Conservation (phyloP, 2,329 filamentous ascomycete genomes). For the Tolypocladium inflatum region DNA sequence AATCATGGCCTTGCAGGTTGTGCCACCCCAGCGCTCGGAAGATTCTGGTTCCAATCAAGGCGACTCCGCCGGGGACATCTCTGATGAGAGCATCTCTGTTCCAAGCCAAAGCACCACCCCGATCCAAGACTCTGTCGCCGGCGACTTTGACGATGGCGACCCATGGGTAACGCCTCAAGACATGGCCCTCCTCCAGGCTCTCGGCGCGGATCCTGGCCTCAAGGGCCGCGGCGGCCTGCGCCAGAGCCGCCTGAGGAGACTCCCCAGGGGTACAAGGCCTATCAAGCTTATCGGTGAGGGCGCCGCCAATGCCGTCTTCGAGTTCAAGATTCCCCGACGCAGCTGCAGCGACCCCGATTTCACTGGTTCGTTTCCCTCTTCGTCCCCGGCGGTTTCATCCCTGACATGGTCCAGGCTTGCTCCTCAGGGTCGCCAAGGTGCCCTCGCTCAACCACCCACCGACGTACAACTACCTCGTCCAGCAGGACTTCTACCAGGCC, state of each 20-base stretch:
- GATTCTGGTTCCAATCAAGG: conserved; percentile 11
- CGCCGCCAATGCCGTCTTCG: conserved; percentile 68
- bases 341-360: conserved; percentile 19
- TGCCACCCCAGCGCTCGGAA: conserved; percentile 10
- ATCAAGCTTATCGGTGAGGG: conserved; percentile 52
- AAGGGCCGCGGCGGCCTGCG: conserved; percentile 1
- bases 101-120: conserved; percentile 2
- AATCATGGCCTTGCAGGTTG: conserved; percentile 15
- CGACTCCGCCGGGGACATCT: conserved; percentile 9
- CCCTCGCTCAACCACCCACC: conserved; percentile 17
- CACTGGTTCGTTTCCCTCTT: conserved; percentile 20
- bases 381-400: not conserved
- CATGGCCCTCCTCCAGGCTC: conserved; percentile 12
- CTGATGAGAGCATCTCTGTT: conserved; percentile 5
- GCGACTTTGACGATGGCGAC: conserved; percentile 7
- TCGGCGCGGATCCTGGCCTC: conserved; percentile 4
- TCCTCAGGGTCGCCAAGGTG: conserved; percentile 30
- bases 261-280: conserved; percentile 23
- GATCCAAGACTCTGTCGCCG: conserved; percentile 1
- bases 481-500: conserved; percentile 25
- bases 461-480: conserved; percentile 26
- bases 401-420: conserved; percentile 15
- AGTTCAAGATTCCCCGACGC: conserved; percentile 34
- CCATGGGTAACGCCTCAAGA: conserved; percentile 12
- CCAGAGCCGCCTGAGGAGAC: conserved; percentile 15